phyloP scores from a whole-genome alignment of 768 basidiomycete genomes.

The Psilocybe cubensis region DNA sequence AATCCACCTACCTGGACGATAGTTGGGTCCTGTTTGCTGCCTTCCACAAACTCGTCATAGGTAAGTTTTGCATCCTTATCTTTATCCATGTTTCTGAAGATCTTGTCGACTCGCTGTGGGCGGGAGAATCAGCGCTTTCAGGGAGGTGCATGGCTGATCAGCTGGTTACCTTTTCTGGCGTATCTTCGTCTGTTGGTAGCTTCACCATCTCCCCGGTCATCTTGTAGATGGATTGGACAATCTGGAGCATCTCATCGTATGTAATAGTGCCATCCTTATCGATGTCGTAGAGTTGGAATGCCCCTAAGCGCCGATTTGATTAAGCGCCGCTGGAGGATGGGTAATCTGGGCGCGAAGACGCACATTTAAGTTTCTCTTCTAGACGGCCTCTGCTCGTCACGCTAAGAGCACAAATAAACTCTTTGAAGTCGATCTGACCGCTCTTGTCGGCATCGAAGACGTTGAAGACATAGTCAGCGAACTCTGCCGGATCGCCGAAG shows the following conservation, averaged over 20 bases:
- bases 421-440: slow-evolving; percentile 98
- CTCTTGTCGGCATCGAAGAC: slow-evolving; percentile 96
- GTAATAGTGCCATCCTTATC: slow-evolving; percentile 98
- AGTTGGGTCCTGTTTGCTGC: slow-evolving; percentile 98
- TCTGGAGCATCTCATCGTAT: slow-evolving; percentile 98
- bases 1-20: slow-evolving; percentile 82
- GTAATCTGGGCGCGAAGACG: slow-evolving; percentile 32
- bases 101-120: slow-evolving; percentile 93
- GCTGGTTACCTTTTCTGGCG: slow-evolving; percentile 90
- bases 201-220: slow-evolving; percentile 99
- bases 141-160: neutral
- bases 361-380: slow-evolving; percentile 98
- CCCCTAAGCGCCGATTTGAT: slow-evolving; percentile 66
- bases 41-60: slow-evolving; percentile 97
- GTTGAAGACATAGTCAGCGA: slow-evolving; percentile 98
- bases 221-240: slow-evolving; percentile 98
- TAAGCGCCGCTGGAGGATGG: slow-evolving; percentile 9
- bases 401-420: slow-evolving; percentile 97
- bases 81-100: slow-evolving; percentile 96
- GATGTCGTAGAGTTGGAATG: slow-evolving; percentile 99
- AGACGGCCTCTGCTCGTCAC: slow-evolving; percentile 91
- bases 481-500: slow-evolving; percentile 95
- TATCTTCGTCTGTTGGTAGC: slow-evolving; percentile 97
- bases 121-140: neutral
- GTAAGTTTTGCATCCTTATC: slow-evolving; percentile 94